Evolutionary conservation across 305 asterid species (phyloP).

Genomic region (Caryopteris hybrid): DNA sequence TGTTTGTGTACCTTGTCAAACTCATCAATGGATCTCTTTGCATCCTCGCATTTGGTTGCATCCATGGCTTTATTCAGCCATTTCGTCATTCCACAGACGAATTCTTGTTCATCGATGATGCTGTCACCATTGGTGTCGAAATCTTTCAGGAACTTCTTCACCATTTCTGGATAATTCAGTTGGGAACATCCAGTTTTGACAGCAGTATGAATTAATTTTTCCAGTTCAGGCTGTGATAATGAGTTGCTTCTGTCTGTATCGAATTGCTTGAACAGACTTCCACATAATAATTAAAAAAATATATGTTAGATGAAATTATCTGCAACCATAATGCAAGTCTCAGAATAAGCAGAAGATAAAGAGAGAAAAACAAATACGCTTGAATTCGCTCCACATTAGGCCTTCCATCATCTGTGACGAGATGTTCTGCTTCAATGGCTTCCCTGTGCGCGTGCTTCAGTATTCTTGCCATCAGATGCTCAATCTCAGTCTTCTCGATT

Average conservation of each 20-base stretch:
- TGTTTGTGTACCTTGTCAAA: constrained; percentile 31
- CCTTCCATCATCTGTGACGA: constrained; percentile 38
- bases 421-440: constrained; percentile 32
- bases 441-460: constrained; percentile 38
- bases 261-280: constrained; percentile 36
- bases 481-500: constrained; percentile 28
- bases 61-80: constrained; percentile 41
- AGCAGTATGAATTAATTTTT: constrained; percentile 22
- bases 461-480: constrained; percentile 42
- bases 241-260: constrained; percentile 29
- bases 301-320: background rate
- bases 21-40: constrained; percentile 29
- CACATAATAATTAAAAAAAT: background rate
- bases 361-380: constrained; percentile 17
- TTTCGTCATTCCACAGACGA: constrained; percentile 30
- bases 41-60: constrained; percentile 29
- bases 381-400: constrained; percentile 34
- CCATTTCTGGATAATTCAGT: constrained; percentile 18
- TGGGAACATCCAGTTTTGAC: constrained; percentile 25
- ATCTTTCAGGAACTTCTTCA: constrained; percentile 29
- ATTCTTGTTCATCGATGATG: constrained; percentile 32
- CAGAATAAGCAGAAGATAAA: background rate
- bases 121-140: constrained; percentile 32
- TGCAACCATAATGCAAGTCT: background rate
- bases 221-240: constrained; percentile 33